phyloP scores from a whole-genome alignment of 345 rosid species.

The Dipteronia sinensis region DNA sequence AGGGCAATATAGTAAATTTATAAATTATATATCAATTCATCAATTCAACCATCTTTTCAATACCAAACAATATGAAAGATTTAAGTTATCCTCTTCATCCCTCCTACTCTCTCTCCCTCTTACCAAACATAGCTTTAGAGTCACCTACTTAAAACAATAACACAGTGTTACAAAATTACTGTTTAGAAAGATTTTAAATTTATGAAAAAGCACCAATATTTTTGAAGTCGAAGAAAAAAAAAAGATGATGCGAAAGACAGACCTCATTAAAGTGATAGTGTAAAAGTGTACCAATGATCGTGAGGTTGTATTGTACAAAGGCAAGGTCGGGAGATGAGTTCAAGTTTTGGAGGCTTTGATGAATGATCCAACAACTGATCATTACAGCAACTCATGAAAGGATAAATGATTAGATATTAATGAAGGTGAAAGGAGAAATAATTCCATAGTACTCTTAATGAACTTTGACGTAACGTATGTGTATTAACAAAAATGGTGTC shows the following conservation, averaged over 20 bases:
- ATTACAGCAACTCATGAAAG: conserved; percentile 11
- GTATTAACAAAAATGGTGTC: neutral
- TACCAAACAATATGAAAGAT: too few species aligned
- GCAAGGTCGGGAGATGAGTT: conserved; percentile 8
- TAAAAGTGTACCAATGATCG: neutral
- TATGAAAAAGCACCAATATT: too few species aligned
- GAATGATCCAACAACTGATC: conserved; percentile 20
- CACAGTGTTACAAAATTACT: too few species aligned
- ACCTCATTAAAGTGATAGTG: neutral
- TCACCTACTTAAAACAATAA: too few species aligned
- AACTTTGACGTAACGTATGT: neutral
- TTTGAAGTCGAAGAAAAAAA: too few species aligned
- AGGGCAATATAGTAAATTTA: too few species aligned
- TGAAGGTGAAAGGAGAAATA: conserved; percentile 7
- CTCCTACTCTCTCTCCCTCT: too few species aligned
- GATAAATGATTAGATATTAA: conserved; percentile 25
- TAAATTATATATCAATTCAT: too few species aligned
- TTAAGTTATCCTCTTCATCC: too few species aligned
- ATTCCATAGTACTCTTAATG: neutral
- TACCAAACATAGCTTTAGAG: too few species aligned
- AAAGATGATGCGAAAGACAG: neutral
- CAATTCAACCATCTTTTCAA: too few species aligned
- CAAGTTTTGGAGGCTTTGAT: conserved; percentile 14
- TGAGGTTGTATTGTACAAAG: conserved; percentile 11
- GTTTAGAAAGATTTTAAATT: too few species aligned